These are phyloP conservation scores for Alnus glutinosa DNA, from an alignment of 306 rosid genomes.

Conservation along the genomic window DNA sequence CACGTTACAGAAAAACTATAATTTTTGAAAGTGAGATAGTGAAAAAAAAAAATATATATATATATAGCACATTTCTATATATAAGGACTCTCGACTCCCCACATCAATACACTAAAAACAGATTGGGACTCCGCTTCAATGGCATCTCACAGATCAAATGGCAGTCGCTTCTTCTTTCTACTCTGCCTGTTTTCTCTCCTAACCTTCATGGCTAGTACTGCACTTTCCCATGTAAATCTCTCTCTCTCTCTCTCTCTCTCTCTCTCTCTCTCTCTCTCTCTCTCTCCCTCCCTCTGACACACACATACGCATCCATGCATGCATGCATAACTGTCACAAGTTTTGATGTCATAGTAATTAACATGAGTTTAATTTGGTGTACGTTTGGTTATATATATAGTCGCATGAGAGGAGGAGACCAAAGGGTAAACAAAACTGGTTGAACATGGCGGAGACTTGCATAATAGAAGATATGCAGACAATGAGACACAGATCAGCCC, in stretches of 20 bases:
- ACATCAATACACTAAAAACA: not conserved
- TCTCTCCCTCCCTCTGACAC: too few species aligned
- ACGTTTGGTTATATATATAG: not conserved
- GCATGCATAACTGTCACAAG: too few species aligned
- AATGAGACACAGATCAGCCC: constrained; percentile 53
- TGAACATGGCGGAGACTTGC: constrained; percentile 66
- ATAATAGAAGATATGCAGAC: constrained; percentile 60
- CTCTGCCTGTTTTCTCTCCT: not conserved
- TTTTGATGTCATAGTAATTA: too few species aligned
- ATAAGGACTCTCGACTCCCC: not conserved
- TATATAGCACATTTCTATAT: too few species aligned
- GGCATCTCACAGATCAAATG: not conserved
- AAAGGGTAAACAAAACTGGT: constrained; percentile 38
- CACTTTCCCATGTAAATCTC: not conserved
- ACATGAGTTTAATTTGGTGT: too few species aligned
- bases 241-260: not conserved
- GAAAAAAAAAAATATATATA: too few species aligned
- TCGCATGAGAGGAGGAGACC: not conserved
- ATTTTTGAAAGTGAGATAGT: too few species aligned
- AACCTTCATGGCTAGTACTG: not conserved
- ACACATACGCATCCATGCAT: too few species aligned
- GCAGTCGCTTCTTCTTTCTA: not conserved
- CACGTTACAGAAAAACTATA: too few species aligned
- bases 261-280: not conserved
- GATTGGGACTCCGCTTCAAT: not conserved